Evolutionary conservation across 257 asterid species (phyloP).

Genomic region (Lycium barbarum): DNA sequence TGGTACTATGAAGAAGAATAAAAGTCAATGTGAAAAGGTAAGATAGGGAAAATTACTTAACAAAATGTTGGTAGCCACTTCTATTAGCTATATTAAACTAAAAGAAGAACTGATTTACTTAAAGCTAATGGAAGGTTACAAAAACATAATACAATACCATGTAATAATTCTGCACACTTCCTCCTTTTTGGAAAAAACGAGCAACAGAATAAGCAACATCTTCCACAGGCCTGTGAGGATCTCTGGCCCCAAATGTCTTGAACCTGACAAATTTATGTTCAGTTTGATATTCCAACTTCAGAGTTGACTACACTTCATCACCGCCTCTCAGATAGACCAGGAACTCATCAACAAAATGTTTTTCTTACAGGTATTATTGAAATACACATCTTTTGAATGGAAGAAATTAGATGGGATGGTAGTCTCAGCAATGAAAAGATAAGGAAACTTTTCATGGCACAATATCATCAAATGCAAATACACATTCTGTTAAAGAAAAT

Average conservation of each 20-base stretch:
- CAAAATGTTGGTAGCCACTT: background rate
- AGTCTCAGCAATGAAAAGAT: constrained; percentile 4
- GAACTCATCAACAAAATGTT: constrained; percentile 19
- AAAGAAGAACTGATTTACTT: background rate
- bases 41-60: background rate
- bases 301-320: background rate
- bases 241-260: constrained; percentile 86
- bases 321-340: background rate
- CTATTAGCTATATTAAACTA: background rate
- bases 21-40: constrained; percentile 5
- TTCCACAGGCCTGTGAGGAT: constrained; percentile 93
- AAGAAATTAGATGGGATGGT: background rate
- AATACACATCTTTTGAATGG: background rate
- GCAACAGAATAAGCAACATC: constrained; percentile 94
- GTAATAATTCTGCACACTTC: constrained; percentile 91
- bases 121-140: background rate
- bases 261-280: constrained; percentile 53
- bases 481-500: background rate
- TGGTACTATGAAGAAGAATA: constrained; percentile 61
- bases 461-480: background rate
- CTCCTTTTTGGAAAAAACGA: constrained; percentile 94
- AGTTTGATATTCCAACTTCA: background rate
- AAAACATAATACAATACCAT: constrained; percentile 56
- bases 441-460: background rate
- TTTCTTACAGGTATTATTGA: background rate